Conservation (phyloP, 768 basidiomycete genomes). For the Gymnopilus dilepis region DNA sequence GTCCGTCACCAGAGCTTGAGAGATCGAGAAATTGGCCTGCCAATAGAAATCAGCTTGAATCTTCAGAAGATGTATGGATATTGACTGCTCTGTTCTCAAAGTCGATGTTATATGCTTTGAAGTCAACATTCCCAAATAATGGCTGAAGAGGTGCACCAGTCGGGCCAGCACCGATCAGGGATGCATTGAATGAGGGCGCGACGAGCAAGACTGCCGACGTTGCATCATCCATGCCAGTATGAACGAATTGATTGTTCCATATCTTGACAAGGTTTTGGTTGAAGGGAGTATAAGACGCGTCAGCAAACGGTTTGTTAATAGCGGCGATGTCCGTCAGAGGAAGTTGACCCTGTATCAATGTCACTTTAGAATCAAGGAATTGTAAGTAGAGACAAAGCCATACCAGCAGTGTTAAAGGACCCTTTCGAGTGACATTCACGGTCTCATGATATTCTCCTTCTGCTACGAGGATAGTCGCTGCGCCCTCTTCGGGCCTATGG, state of each 20-base stretch:
- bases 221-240: conserved; percentile 55
- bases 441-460: conserved; percentile 65
- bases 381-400: conserved; percentile 5
- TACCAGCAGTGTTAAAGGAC: conserved; percentile 62
- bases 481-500: conserved; percentile 45
- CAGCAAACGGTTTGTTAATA: conserved; percentile 42
- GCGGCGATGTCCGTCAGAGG: conserved; percentile 36
- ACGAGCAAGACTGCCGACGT: conserved; percentile 63
- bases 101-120: conserved; percentile 70
- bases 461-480: conserved; percentile 57
- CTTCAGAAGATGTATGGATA: too few relatives aligned
- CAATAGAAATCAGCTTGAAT: neutral
- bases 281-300: conserved; percentile 35
- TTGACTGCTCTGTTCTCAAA: conserved; percentile 68
- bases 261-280: conserved; percentile 62
- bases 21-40: conserved; percentile 60
- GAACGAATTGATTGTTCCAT: conserved; percentile 52
- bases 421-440: conserved; percentile 58
- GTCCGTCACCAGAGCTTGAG: conserved; percentile 66
- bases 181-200: conserved; percentile 58
- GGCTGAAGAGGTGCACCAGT: conserved; percentile 59
- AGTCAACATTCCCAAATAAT: conserved; percentile 58
- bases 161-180: conserved; percentile 64
- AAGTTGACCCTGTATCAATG: conserved; percentile 52
- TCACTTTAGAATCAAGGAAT: neutral